Evolutionary conservation across 2,329 filamentous ascomycete genomes (phyloP), one percentile per base, ranked within the genome.

Genomic region (Macrophomina pseudophaseolina): DNA sequence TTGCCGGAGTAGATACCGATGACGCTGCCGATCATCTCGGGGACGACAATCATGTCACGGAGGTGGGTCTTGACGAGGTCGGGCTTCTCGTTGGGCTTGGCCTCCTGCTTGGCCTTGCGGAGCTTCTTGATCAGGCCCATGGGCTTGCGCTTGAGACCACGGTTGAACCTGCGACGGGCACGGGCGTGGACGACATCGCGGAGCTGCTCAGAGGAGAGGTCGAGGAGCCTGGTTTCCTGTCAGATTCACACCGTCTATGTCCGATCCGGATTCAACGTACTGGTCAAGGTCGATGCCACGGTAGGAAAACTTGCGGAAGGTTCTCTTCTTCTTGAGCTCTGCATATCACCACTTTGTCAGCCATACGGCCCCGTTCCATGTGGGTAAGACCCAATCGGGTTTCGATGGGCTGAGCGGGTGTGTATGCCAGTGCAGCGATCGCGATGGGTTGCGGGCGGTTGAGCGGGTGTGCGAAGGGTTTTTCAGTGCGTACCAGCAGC

Each of bases 51-150:
- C 95, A 99, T 99, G 88, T 99, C 91, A 85, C 94, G 94, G 80
- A 99, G 91, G 84, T 99, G 94, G 71, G 94, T 99, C 91, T 97
- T 97, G 88, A 98, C 94, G 80, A 95, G 88, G 81, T 97, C 94
- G 82, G 94, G 94, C 92, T 98, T 97, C 93, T 98, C 94, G 87
- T 99, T 99, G 82, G 95, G 95, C 87, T 92, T 93, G 78, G 94
- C 94, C 87, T 97, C 93, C 86, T 97, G 93, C 91, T 97, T 97
- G 76, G 95, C 91, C 89, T 97, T 98, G 84, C 95, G 94, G 80
- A 99, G 93, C 91, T 99, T 99, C 93, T 98, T 98, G 90, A 99
- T 98, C 80, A 99, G 88, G 79, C 95, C 95, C 95, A 99, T 98
- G 79, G 95, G 95, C 89, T 97, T 97, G 88, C 95, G 94, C 92